Conservation (phyloP, 202 grass and related monocot species). For the Saccharum hybrid region DNA sequence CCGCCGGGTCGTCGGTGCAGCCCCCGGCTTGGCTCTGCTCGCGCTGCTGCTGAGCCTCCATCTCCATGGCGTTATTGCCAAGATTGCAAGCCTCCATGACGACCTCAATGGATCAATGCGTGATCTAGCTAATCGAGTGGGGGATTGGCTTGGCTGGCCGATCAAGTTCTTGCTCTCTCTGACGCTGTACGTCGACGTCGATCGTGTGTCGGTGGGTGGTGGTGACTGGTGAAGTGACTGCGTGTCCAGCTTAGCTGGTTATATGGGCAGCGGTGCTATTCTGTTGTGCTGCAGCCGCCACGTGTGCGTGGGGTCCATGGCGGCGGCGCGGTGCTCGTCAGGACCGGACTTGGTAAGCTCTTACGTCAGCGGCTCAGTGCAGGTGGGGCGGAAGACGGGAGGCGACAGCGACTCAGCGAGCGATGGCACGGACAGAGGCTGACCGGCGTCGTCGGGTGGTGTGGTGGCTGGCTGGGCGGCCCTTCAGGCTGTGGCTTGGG, state of each 20-base stretch:
- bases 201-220: neutral
- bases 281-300: neutral
- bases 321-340: slow-evolving; percentile 13
- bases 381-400: neutral
- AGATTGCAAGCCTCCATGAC: slow-evolving; percentile 26
- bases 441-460: too few species aligned
- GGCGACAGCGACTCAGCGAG: neutral
- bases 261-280: neutral
- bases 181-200: too few species aligned
- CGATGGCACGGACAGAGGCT: neutral
- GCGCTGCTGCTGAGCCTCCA: slow-evolving; percentile 7
- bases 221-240: neutral
- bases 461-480: too few species aligned
- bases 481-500: slow-evolving; percentile 1
- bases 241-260: neutral
- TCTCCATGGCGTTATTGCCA: neutral
- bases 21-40: neutral
- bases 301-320: slow-evolving; percentile 26
- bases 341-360: neutral
- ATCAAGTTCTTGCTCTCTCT: neutral
- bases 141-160: too few species aligned
- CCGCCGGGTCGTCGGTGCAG: slow-evolving; percentile 29
- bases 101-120: neutral
- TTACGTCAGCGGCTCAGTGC: slow-evolving; percentile 6
- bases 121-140: neutral